phyloP scores from a whole-genome alignment of 371 early-diverging fungal species.

The Sporodiniella umbellata region DNA sequence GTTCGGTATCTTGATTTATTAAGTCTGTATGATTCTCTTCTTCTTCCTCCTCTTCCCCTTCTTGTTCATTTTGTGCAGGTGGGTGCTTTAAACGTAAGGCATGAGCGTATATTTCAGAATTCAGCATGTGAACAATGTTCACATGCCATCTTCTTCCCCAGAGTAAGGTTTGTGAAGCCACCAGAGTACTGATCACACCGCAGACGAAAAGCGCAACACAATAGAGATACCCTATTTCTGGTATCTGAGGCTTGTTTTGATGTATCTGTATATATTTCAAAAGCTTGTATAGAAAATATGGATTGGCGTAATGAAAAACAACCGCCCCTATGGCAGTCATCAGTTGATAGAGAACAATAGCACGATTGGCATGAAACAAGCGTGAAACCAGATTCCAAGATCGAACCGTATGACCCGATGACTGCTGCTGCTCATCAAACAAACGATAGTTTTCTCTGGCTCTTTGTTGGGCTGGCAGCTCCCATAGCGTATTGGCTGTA shows the following conservation, averaged over 20 bases:
- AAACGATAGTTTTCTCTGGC: constrained; percentile 38
- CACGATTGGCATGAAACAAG: constrained; percentile 32
- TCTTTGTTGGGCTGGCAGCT: constrained; percentile 48
- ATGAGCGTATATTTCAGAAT: constrained; percentile 57
- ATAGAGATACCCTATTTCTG: constrained; percentile 45
- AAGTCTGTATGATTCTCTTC: constrained; percentile 71
- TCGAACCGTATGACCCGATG: not conserved
- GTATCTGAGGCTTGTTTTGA: constrained; percentile 15
- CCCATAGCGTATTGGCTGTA: constrained; percentile 66
- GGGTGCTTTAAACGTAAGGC: constrained; percentile 36
- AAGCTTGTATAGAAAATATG: constrained; percentile 46
- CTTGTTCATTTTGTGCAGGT: not conserved
- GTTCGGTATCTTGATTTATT: constrained; percentile 77
- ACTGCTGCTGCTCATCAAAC: constrained; percentile 14
- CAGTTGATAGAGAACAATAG: constrained; percentile 40
- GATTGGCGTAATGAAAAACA: constrained; percentile 53
- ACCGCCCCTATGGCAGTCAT: constrained; percentile 51
- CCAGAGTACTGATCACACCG: constrained; percentile 49
- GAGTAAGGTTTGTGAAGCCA: constrained; percentile 56
- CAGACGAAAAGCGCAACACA: constrained; percentile 52
- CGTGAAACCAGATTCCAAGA: constrained; percentile 8
- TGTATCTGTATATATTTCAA: constrained; percentile 47
- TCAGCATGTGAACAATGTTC: constrained; percentile 51
- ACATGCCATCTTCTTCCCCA: constrained; percentile 63
- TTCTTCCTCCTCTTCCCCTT: constrained; percentile 15